Evolutionary conservation across 208 protist genomes (phyloP), one percentile per base, ranked within the genome.

Genomic region (Trypanosoma melophagium): DNA sequence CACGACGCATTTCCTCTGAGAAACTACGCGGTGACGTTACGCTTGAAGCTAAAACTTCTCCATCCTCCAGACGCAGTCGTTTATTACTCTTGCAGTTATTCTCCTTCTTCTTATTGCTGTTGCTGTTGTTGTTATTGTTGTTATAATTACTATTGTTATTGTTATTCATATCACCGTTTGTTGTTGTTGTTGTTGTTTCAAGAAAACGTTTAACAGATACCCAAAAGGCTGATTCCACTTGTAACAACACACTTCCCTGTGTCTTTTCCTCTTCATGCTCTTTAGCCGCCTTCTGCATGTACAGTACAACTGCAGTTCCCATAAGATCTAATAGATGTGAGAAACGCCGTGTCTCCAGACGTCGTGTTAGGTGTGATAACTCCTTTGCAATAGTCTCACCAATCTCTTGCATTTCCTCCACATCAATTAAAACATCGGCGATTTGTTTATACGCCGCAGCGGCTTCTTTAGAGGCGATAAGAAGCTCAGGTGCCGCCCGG

Each of bases 261-360:
- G 65, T 21, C 42, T 28, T 38, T 60, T 55, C 21, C 57, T 53
- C 35, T 28, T 67, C 42, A 13, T 60, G 63, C 24, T 62, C 38
- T 10, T 69, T n/a, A 3, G 69, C 47, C 8, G 72, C 80, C 13
- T 45, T 49, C 41, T 58, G 59, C 47, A 88, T 77, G 62, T 81
- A 87, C 44, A 60, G 69, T 14, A 87, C 47, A 9, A 86, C 74
- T 3, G 69, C 75, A 25, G 81, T 72, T 13, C 62, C 83, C 40
- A 92, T 77, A 16, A 84, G 52, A 28, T 76, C 55, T 38, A 84
- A 60, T 21, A 87, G 64, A 42, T 60, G 63, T 0, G 76, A 59
- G 57, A 74, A 83, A 13, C 67, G 52, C 28, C 44, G 24, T 24
- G 59, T 73, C 22, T 71, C 65, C 49, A 81, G 61, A 22, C 57